These are phyloP conservation scores for Sporormia fimetaria DNA, from an alignment of 495 filamentous ascomycete species.

Conservation along the genomic window DNA sequence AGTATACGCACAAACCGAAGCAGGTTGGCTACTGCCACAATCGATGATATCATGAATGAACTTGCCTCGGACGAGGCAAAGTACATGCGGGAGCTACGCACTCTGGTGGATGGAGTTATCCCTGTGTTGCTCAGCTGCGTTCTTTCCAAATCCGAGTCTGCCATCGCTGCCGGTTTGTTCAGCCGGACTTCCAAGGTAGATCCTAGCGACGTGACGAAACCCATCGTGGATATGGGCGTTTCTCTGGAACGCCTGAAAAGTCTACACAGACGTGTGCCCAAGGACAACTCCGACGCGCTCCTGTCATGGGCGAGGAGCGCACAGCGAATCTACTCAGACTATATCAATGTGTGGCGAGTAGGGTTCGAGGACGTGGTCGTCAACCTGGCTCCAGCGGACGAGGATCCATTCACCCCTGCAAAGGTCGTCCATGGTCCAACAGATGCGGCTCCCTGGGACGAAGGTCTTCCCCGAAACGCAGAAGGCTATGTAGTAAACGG, in stretches of 20 bases:
- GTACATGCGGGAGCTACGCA: conserved; percentile 86
- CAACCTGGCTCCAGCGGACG: conserved; percentile 67
- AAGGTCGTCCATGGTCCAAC: conserved; percentile 31
- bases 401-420: conserved; percentile 30
- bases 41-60: conserved; percentile 67
- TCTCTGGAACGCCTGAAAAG: conserved; percentile 72
- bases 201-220: conserved; percentile 60
- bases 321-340: conserved; percentile 70
- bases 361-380: conserved; percentile 95
- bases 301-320: conserved; percentile 70
- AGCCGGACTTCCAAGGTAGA: conserved; percentile 41
- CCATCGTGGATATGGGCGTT: conserved; percentile 91
- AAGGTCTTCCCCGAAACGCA: conserved; percentile 62
- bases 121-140: conserved; percentile 84
- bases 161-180: conserved; percentile 58
- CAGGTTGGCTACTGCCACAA: conserved; percentile 51
- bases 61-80: conserved; percentile 74
- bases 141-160: conserved; percentile 58
- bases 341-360: conserved; percentile 80
- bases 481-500: conserved; percentile 66
- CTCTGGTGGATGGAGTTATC: conserved; percentile 89
- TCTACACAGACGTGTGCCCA: conserved; percentile 67
- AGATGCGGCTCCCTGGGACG: conserved; percentile 47
- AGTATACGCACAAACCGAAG: conserved; percentile 62
- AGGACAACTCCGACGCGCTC: conserved; percentile 54